Percentiles rank a stretch among this genome's conserved stretches.
Conservation (phyloP, 768 basidiomycete species). For the Hemileccinum impolitum region DNA sequence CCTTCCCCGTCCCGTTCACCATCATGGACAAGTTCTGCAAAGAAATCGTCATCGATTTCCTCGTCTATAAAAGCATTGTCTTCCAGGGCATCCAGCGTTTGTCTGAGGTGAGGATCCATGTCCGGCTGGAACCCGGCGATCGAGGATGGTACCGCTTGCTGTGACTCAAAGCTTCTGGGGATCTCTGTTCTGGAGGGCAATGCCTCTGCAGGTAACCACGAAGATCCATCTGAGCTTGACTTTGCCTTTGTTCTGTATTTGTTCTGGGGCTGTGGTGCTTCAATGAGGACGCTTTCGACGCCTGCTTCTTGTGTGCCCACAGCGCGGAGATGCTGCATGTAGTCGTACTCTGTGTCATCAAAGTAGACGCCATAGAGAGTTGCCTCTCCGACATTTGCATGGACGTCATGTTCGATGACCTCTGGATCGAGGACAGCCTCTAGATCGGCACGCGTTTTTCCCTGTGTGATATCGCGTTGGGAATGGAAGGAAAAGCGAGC, state of each 20-base stretch:
- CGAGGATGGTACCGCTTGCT: constrained; percentile 76
- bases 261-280: constrained; percentile 54
- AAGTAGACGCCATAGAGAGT: constrained; percentile 86
- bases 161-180: constrained; percentile 69
- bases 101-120: constrained; percentile 93
- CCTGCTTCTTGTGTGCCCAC: constrained; percentile 78
- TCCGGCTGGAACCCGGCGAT: constrained; percentile 90
- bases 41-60: constrained; percentile 70
- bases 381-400: constrained; percentile 79
- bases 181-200: constrained; percentile 74
- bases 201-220: constrained; percentile 62
- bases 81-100: constrained; percentile 90
- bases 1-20: constrained; percentile 66
- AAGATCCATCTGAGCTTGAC: constrained; percentile 33
- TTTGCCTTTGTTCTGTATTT: constrained; percentile 28
- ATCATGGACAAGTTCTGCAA: constrained; percentile 63
- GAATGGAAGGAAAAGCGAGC: background rate
- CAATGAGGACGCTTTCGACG: constrained; percentile 76
- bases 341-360: constrained; percentile 96
- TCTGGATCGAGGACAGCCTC: constrained; percentile 54
- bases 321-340: constrained; percentile 91
- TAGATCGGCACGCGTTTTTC: constrained; percentile 79
- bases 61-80: constrained; percentile 94
- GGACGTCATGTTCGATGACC: constrained; percentile 44
- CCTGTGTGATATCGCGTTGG: constrained; percentile 41